Percentiles rank a stretch among this genome's conserved stretches.
Conservation (phyloP, 805 yeast genomes). For the Clavispora vitiphila region DNA sequence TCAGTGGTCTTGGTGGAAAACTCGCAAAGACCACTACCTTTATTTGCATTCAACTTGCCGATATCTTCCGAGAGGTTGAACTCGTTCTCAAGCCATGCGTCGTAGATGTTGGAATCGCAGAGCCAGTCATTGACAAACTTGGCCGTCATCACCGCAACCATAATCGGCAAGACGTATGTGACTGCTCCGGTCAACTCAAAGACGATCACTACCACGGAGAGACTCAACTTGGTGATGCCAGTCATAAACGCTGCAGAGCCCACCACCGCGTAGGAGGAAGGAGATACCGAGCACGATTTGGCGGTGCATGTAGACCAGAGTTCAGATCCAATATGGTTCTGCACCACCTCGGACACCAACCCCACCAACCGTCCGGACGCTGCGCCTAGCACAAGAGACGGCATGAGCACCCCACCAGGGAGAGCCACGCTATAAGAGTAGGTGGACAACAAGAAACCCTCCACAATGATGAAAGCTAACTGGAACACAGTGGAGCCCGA, state of each 20-base stretch:
- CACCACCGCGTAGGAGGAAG: slow-evolving; percentile 83
- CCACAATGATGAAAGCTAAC: slow-evolving; percentile 34
- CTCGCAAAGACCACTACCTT: slow-evolving; percentile 35
- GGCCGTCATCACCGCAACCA: slow-evolving; percentile 75
- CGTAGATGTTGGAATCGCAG: slow-evolving; percentile 59
- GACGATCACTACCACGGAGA: slow-evolving; percentile 72
- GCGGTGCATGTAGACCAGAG: slow-evolving; percentile 37
- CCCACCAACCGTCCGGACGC: slow-evolving; percentile 55
- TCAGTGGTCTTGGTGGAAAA: slow-evolving; percentile 26
- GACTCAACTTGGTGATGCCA: slow-evolving; percentile 76
- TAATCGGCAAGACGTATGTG: slow-evolving; percentile 76
- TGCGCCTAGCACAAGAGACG: slow-evolving; percentile 60
- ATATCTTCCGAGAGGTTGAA: slow-evolving; percentile 20
- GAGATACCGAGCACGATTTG: slow-evolving; percentile 59
- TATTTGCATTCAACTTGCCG: slow-evolving; percentile 24
- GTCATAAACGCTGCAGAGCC: slow-evolving; percentile 83
- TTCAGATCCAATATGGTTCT: slow-evolving; percentile 28
- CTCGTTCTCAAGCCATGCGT: slow-evolving; percentile 32
- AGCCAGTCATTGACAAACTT: slow-evolving; percentile 67
- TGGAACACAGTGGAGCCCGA: slow-evolving; percentile 20
- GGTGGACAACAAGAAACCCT: slow-evolving; percentile 58
- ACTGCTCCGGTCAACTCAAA: slow-evolving; percentile 86
- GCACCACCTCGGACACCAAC: slow-evolving; percentile 44
- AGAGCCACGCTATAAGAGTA: slow-evolving; percentile 65
- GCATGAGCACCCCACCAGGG: slow-evolving; percentile 66